phyloP scores from a whole-genome alignment of 2,329 filamentous ascomycete species.

The Fusarium sp. region DNA sequence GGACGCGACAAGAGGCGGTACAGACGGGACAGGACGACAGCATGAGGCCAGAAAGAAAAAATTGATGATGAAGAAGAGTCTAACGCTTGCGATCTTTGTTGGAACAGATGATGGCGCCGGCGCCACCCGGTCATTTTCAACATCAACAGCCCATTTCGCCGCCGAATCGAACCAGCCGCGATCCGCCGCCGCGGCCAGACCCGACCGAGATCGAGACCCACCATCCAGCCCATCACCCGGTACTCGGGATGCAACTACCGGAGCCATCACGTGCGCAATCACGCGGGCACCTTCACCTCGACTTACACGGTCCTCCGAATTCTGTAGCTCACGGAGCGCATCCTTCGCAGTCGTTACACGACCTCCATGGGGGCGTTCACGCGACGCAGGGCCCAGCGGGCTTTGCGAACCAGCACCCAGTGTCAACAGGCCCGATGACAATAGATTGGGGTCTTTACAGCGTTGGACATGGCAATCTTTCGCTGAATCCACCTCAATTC shows the following conservation, averaged over 20 bases:
- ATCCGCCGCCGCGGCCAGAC: slow-evolving; percentile 40
- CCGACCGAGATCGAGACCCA: slow-evolving; percentile 41
- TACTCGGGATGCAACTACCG: slow-evolving; percentile 35
- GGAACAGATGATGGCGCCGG: slow-evolving; percentile 42
- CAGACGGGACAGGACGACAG: slow-evolving; percentile 7
- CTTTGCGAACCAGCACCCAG: slow-evolving; percentile 30
- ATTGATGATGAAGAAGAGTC: slow-evolving; percentile 28
- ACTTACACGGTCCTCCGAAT: slow-evolving; percentile 34
- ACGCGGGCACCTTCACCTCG: slow-evolving; percentile 35
- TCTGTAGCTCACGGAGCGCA: slow-evolving; percentile 17
- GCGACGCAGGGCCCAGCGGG: slow-evolving; percentile 25
- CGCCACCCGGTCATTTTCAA: slow-evolving; percentile 41
- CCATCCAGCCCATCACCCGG: slow-evolving; percentile 35
- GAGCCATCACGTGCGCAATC: slow-evolving; percentile 39
- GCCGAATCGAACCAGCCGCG: slow-evolving; percentile 45
- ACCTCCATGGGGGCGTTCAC: slow-evolving; percentile 27
- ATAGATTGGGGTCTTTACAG: slow-evolving; percentile 43
- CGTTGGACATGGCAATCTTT: slow-evolving; percentile 23
- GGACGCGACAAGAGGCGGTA: neutral
- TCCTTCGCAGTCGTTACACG: slow-evolving; percentile 20
- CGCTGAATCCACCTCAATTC: slow-evolving; percentile 37
- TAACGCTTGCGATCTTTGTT: slow-evolving; percentile 35
- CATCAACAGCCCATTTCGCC: slow-evolving; percentile 47
- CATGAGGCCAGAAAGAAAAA: slow-evolving; percentile 21
- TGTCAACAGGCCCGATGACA: slow-evolving; percentile 28